phyloP scores from a whole-genome alignment of 2,329 filamentous ascomycete species.

The Emericellopsis atlantica region DNA sequence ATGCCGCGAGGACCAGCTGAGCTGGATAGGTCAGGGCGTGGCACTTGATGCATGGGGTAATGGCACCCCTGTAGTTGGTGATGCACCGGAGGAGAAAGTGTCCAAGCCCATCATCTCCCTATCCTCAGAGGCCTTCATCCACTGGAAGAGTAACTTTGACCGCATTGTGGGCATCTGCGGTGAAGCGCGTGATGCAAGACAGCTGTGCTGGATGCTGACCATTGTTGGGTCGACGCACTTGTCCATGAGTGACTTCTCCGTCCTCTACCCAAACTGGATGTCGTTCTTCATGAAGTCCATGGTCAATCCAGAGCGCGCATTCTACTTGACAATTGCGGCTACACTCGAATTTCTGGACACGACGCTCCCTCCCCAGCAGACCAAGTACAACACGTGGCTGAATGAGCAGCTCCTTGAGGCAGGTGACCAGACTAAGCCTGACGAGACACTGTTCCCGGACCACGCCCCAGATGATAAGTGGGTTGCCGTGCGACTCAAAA shows the following conservation, averaged over 20 bases:
- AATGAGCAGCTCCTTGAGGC: slow-evolving; percentile 38
- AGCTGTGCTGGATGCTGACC: slow-evolving; percentile 35
- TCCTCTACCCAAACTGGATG: slow-evolving; percentile 48
- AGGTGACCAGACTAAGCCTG: slow-evolving; percentile 20
- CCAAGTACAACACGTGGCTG: slow-evolving; percentile 35
- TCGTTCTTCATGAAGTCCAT: slow-evolving; percentile 48
- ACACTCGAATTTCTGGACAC: slow-evolving; percentile 48
- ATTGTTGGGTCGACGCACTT: slow-evolving; percentile 51
- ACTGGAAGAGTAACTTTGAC: slow-evolving; percentile 53
- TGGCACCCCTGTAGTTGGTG: slow-evolving; percentile 29
- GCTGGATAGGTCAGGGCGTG: slow-evolving; percentile 49
- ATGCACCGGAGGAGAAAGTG: slow-evolving; percentile 28
- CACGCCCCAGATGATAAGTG: slow-evolving; percentile 45
- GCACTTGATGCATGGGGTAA: slow-evolving; percentile 54
- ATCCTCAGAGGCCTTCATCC: slow-evolving; percentile 58
- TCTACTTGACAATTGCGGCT: slow-evolving; percentile 50
- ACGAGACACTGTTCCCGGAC: slow-evolving; percentile 32
- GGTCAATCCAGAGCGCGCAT: slow-evolving; percentile 47
- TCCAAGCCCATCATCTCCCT: slow-evolving; percentile 47
- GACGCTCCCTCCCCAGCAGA: slow-evolving; percentile 33
- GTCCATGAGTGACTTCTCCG: slow-evolving; percentile 52
- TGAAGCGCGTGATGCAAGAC: slow-evolving; percentile 35
- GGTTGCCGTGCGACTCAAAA: slow-evolving; percentile 42
- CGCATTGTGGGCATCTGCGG: slow-evolving; percentile 41
- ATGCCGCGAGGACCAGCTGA: slow-evolving; percentile 37